Conservation (phyloP, 208 protist species). For the Herpetomonas muscarum region DNA sequence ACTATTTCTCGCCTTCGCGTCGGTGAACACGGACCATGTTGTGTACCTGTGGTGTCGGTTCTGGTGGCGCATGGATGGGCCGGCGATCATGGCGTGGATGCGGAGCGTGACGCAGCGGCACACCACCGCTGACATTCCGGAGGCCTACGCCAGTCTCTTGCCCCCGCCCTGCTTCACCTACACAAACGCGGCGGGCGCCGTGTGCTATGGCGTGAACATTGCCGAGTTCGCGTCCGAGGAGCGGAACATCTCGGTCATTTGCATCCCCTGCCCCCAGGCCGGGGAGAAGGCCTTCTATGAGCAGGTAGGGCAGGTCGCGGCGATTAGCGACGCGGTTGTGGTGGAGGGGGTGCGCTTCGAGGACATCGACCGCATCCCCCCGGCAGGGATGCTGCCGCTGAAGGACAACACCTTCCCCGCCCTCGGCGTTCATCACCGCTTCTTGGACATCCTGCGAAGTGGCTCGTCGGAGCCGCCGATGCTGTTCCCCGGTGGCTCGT, state of each 20-base stretch:
- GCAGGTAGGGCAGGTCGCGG: constrained; percentile 40
- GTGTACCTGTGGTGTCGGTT: constrained; percentile 59
- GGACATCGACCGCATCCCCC: constrained; percentile 59
- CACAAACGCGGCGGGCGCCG: constrained; percentile 16
- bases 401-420: constrained; percentile 77
- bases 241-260: constrained; percentile 51
- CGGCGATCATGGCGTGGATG: constrained; percentile 59
- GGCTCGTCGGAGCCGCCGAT: constrained; percentile 56
- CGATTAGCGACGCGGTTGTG: constrained; percentile 55
- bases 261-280: constrained; percentile 67
- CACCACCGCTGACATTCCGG: constrained; percentile 58
- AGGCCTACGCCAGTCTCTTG: constrained; percentile 58
- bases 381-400: constrained; percentile 65
- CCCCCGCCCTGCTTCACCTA: constrained; percentile 62
- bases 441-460: constrained; percentile 64
- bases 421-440: constrained; percentile 74
- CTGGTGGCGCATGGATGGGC: constrained; percentile 31
- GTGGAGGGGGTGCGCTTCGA: constrained; percentile 75
- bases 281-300: constrained; percentile 56
- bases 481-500: constrained; percentile 63
- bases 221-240: constrained; percentile 53
- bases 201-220: constrained; percentile 53
- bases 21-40: constrained; percentile 52
- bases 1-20: constrained; percentile 34
- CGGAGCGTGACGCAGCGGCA: constrained; percentile 53